A percentile compares a stretch with the other conserved stretches of the same genome.
Evolutionary conservation across 345 rosid genomes (phyloP).

Genomic region (Aethionema arabicum): DNA sequence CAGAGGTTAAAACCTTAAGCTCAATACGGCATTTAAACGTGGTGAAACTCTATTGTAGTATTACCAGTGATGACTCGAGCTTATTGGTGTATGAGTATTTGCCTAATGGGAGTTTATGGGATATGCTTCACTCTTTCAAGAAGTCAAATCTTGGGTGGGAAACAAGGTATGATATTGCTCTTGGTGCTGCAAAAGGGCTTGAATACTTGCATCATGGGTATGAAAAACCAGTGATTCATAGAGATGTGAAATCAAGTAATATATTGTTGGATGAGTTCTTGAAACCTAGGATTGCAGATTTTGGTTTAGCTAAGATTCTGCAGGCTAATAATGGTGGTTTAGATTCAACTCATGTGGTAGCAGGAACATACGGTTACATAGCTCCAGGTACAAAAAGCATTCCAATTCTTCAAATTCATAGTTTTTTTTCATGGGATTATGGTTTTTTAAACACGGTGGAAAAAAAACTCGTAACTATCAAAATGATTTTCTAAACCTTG

Average conservation of each 20-base stretch:
- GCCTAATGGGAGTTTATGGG: conserved; percentile 95
- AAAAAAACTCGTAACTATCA: too few species aligned
- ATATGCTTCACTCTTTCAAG: conserved; percentile 57
- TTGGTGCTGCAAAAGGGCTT: conserved; percentile 83
- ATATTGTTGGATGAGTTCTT: conserved; percentile 74
- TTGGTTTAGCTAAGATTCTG: conserved; percentile 91
- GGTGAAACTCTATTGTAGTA: conserved; percentile 90
- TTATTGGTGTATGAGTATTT: conserved; percentile 86
- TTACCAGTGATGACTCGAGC: conserved; percentile 88
- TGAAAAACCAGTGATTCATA: conserved; percentile 68
- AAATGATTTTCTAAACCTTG: too few species aligned
- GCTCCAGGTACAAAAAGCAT: conserved; percentile 70
- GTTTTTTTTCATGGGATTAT: neutral
- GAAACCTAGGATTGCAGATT: conserved; percentile 94
- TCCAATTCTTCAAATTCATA: neutral
- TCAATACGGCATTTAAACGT: conserved; percentile 89
- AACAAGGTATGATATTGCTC: conserved; percentile 70
- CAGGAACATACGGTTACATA: conserved; percentile 92
- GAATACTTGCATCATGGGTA: conserved; percentile 90
- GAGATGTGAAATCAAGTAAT: conserved; percentile 88
- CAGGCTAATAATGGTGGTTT: conserved; percentile 44
- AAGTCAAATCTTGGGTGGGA: conserved; percentile 87
- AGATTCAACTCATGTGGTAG: conserved; percentile 71
- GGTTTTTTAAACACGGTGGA: too few species aligned
- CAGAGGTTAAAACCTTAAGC: conserved; percentile 85